Evolutionary conservation across 805 yeast species (phyloP).

Genomic region (Lachancea kluyveri): DNA sequence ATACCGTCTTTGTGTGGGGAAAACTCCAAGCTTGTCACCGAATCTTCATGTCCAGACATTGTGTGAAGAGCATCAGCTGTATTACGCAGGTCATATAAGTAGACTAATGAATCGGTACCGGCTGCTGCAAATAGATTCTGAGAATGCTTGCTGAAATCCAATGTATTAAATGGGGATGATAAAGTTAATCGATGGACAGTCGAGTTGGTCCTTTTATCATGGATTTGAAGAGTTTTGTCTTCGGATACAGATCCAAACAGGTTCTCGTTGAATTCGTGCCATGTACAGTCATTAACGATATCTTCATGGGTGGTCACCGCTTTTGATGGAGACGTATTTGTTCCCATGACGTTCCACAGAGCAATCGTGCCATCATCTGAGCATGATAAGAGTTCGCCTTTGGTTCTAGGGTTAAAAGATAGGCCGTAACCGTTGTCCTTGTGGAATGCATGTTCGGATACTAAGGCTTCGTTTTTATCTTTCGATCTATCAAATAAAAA

Average conservation of each 20-base stretch:
- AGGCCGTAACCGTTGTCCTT: slow-evolving; percentile 69
- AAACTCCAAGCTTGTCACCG: slow-evolving; percentile 70
- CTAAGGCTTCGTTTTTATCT: slow-evolving; percentile 22
- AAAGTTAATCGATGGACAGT: slow-evolving; percentile 26
- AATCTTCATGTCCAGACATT: slow-evolving; percentile 74
- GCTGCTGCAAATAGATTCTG: slow-evolving; percentile 60
- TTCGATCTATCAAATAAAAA: slow-evolving; percentile 42
- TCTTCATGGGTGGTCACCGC: slow-evolving; percentile 38
- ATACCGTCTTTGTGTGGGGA: slow-evolving; percentile 74
- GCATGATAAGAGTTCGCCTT: slow-evolving; percentile 50
- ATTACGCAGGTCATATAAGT: slow-evolving; percentile 57
- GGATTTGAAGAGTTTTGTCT: slow-evolving; percentile 49
- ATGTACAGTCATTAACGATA: slow-evolving; percentile 70
- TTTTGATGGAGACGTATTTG: slow-evolving; percentile 20
- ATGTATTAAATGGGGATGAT: slow-evolving; percentile 46
- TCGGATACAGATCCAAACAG: slow-evolving; percentile 71
- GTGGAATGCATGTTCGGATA: slow-evolving; percentile 43
- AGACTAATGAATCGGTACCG: slow-evolving; percentile 59
- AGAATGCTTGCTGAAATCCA: slow-evolving; percentile 61
- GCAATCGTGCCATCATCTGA: slow-evolving; percentile 64
- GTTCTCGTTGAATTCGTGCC: slow-evolving; percentile 50
- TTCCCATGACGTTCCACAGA: slow-evolving; percentile 44
- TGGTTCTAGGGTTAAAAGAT: slow-evolving; percentile 49
- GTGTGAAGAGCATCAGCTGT: slow-evolving; percentile 49
- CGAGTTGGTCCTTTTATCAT: slow-evolving; percentile 42